Evolutionary conservation across 1,139 yeast genomes (phyloP), one percentile per base, ranked within the genome.

Genomic region (Ogataea hybrid): DNA sequence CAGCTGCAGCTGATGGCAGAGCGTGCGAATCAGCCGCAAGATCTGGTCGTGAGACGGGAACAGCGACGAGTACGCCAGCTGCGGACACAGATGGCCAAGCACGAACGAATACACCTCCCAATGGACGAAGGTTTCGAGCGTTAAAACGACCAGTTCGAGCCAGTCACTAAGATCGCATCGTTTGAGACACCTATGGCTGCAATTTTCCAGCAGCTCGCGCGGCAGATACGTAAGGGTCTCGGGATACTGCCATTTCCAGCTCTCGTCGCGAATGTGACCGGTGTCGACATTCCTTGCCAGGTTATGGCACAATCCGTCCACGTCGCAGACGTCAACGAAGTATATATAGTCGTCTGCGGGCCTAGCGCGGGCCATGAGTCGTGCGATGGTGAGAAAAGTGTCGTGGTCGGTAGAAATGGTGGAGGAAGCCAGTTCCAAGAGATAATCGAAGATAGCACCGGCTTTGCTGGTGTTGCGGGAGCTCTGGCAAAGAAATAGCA

Each of bases 71-170:
- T 83, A 83, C 3, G 89, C 70, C 27, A 88, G 58, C 57, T 87
- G 96, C 0, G 86, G 75, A 51, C 88, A 81, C 44, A 84, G 70
- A 59, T 84, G 89, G 0, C 84, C 78, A 70, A 85, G 69, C 1
- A 80, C 62, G 54, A 71, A 83, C 0, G 89, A 78, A 56, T 80
- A 86, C 1, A 80, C 61, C 47, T 84, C 92, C 90, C 92, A 85
- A 44, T 76, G 73, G 17, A 75, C 67, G 32, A 81, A 83, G 11
- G 69, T 65, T n/a, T 71, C 73, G 54, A 84, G 60, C 0, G 83
- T 67, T 11, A 66, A 63, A 14, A 75, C 60, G 2, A 81, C 77
- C 11, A 78, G 51, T 2, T 69, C 60, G 7, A 84, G 62, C 84
- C 88, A 80, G 14, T 60, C 54, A 4, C 72, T 60, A 15, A 81